Conservation (phyloP, 2,329 filamentous ascomycete species). For the Amauroascus verrucosus region DNA sequence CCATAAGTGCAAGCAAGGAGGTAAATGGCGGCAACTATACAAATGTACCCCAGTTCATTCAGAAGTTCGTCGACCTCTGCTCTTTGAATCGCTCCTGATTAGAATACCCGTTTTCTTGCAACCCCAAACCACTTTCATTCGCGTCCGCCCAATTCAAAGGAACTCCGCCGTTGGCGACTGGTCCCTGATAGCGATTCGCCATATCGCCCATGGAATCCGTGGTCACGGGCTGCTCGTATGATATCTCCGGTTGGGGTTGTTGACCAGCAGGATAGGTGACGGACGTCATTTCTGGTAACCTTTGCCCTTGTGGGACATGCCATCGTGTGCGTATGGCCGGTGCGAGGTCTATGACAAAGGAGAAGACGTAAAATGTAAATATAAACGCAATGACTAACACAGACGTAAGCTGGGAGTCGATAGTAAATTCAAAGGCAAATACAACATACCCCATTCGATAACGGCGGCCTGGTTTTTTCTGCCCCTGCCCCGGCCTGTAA, state of each 20-base stretch:
- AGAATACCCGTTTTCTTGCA: background rate
- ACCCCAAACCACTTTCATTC: background rate
- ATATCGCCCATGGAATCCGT: constrained; percentile 30
- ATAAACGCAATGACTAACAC: constrained; percentile 57
- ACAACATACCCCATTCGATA: constrained; percentile 54
- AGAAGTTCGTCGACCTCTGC: background rate
- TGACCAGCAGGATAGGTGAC: constrained; percentile 4
- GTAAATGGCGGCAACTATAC: too few relatives aligned
- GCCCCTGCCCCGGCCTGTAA: constrained; percentile 36
- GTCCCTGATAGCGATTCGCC: constrained; percentile 19
- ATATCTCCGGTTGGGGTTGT: constrained; percentile 16
- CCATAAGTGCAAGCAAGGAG: too few relatives aligned
- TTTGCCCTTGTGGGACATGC: constrained; percentile 35
- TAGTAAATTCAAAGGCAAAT: background rate
- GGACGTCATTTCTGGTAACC: constrained; percentile 21
- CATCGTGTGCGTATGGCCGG: constrained; percentile 59
- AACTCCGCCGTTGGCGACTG: background rate
- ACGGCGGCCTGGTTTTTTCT: constrained; percentile 60
- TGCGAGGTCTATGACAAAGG: constrained; percentile 76
- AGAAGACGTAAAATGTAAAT: constrained; percentile 79
- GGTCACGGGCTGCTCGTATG: constrained; percentile 30
- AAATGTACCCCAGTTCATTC: too few relatives aligned
- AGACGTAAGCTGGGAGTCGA: background rate
- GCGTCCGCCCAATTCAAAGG: background rate
- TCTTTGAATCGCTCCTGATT: background rate